Percentiles rank a stretch among this genome's conserved stretches.
These are phyloP conservation scores for Takakia lepidozioides DNA, from an alignment of 225 moss, liverwort and hornwort species.

Conservation along the genomic window DNA sequence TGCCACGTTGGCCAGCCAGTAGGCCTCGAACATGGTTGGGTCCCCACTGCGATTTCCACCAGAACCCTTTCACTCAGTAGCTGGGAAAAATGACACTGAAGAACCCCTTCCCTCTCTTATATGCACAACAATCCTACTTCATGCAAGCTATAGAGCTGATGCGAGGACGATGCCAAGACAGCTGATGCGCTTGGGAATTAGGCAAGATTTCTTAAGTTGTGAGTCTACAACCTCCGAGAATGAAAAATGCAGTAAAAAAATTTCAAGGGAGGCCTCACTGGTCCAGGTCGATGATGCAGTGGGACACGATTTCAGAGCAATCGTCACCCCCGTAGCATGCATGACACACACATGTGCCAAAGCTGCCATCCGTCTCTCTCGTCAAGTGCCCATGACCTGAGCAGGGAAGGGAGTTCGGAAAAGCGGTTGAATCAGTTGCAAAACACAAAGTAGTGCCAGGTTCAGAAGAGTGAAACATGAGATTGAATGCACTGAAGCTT, in stretches of 20 bases:
- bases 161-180: no score
- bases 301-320: slow-evolving; percentile 44
- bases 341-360: slow-evolving; percentile 58
- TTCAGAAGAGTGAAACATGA: no score
- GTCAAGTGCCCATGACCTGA: slow-evolving; percentile 66
- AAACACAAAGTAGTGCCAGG: slow-evolving; percentile 13
- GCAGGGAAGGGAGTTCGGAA: slow-evolving; percentile 36
- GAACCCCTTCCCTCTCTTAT: no score
- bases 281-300: slow-evolving; percentile 76
- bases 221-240: no score
- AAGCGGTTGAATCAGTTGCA: slow-evolving; percentile 21
- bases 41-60: slow-evolving; percentile 55
- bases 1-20: slow-evolving; percentile 58
- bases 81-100: no score
- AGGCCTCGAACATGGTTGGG: slow-evolving; percentile 89
- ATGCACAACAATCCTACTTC: no score
- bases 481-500: slow-evolving; percentile 10
- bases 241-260: not conserved
- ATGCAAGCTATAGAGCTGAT: no score
- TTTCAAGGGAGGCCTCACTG: slow-evolving; percentile 44
- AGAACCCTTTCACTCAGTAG: no score
- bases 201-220: no score
- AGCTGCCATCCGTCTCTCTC: slow-evolving; percentile 17
- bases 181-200: no score
- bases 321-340: slow-evolving; percentile 69